phyloP scores from a whole-genome alignment of 441 rosid species.

The Biscutella laevigata region DNA sequence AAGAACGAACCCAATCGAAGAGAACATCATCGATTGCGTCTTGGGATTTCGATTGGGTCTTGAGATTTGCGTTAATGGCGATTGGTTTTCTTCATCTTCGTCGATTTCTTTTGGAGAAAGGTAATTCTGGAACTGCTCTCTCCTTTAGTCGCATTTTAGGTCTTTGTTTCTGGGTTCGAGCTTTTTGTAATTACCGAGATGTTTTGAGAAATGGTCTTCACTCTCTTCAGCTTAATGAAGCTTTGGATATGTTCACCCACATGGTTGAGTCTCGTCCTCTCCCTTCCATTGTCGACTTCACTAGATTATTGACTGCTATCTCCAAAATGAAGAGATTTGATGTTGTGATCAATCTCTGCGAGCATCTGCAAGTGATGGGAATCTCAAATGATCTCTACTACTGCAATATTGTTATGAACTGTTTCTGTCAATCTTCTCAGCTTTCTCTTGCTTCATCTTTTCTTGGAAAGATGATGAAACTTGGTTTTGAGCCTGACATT shows the following conservation, averaged over 20 bases:
- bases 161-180: constrained; percentile 19
- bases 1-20: too few species aligned
- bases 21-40: too few species aligned
- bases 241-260: constrained; percentile 13
- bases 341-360: constrained; percentile 3
- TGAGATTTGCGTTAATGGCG: constrained; percentile 13
- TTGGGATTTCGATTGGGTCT: too few species aligned
- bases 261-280: constrained; percentile 23
- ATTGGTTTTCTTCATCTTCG: constrained; percentile 10
- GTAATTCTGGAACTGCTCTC: not conserved
- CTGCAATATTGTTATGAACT: constrained; percentile 15
- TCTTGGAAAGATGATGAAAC: constrained; percentile 26
- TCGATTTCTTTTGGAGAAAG: constrained; percentile 4
- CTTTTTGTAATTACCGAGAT: constrained; percentile 13
- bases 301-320: not conserved
- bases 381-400: constrained; percentile 13
- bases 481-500: constrained; percentile 15
- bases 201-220: constrained; percentile 5
- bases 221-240: constrained; percentile 14
- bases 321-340: constrained; percentile 16
- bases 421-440: constrained; percentile 9
- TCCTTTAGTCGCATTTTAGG: constrained; percentile 7
- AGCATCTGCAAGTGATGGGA: not conserved
- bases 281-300: constrained; percentile 18
- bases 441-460: not conserved